These are phyloP conservation scores for Dioscorea dumetorum DNA, from an alignment of 106 monocot species.

Conservation along the genomic window DNA sequence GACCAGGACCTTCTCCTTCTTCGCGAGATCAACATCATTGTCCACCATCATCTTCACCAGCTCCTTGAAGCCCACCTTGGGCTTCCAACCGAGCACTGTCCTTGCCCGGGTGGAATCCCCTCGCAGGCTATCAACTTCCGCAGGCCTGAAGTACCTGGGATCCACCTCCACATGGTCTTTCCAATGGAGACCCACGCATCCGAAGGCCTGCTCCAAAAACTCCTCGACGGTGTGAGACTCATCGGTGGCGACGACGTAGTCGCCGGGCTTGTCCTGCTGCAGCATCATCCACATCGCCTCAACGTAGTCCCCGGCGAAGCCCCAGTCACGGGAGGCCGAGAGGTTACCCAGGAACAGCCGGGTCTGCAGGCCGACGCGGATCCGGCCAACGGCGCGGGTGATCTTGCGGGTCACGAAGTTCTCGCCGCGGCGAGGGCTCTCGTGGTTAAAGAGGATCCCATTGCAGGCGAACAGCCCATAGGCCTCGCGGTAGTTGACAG, in stretches of 20 bases:
- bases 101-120: conserved; percentile 87
- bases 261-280: conserved; percentile 82
- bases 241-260: conserved; percentile 94
- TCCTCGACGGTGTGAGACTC: conserved; percentile 93
- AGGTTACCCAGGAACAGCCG: conserved; percentile 88
- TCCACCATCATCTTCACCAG: conserved; percentile 98
- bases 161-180: conserved; percentile 96
- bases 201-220: conserved; percentile 76
- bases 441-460: conserved; percentile 96
- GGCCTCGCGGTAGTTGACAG: conserved; percentile 95
- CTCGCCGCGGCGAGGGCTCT: conserved; percentile 86
- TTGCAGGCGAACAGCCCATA: conserved; percentile 93
- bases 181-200: conserved; percentile 70
- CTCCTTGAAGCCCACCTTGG: conserved; percentile 76
- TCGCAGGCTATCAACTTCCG: conserved; percentile 86
- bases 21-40: conserved; percentile 17
- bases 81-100: conserved; percentile 71
- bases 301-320: conserved; percentile 93
- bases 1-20: conserved; percentile 8
- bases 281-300: conserved; percentile 99
- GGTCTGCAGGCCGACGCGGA: conserved; percentile 79
- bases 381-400: conserved; percentile 92
- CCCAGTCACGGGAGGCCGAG: conserved; percentile 90
- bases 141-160: conserved; percentile 79
- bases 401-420: conserved; percentile 98